These are phyloP conservation scores for Prunus mume DNA, from an alignment of 306 rosid species.

Conservation along the genomic window DNA sequence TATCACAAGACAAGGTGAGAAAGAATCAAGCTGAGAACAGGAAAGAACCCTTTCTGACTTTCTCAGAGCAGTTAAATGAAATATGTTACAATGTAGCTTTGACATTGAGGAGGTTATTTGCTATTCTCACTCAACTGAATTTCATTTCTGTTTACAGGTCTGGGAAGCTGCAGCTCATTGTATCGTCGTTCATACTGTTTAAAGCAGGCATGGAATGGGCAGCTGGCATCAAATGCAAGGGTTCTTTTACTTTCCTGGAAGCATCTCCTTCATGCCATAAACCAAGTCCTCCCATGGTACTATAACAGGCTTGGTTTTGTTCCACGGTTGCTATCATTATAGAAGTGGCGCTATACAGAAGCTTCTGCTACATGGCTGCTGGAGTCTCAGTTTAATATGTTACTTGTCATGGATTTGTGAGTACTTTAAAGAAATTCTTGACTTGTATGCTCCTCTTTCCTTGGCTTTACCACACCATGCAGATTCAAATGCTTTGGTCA, in stretches of 20 bases:
- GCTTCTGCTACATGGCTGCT: not conserved
- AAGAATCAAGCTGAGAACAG: slow-evolving; percentile 11
- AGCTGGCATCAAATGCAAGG: not conserved
- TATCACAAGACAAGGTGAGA: slow-evolving; percentile 39
- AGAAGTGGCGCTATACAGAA: not conserved
- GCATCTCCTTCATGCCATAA: not conserved
- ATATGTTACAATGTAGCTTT: not conserved
- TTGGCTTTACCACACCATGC: too few species aligned
- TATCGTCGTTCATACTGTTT: not conserved
- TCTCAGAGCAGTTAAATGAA: not conserved
- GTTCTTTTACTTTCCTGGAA: not conserved
- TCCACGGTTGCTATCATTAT: not conserved
- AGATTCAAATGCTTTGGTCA: too few species aligned
- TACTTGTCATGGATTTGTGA: too few species aligned
- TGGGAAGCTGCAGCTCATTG: slow-evolving; percentile 17
- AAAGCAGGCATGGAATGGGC: not conserved
- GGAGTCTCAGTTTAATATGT: not conserved
- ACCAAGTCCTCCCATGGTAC: not conserved
- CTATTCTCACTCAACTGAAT: slow-evolving; percentile 10
- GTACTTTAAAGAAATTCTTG: too few species aligned
- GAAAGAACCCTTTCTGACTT: not conserved
- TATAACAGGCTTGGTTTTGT: not conserved
- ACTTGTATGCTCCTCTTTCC: too few species aligned
- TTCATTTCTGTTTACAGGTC: slow-evolving; percentile 36
- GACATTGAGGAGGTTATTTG: not conserved